Percentiles rank a stretch among this genome's conserved stretches.
These are phyloP conservation scores for Brassica napus DNA, from an alignment of 345 rosid genomes.

Conservation along the genomic window DNA sequence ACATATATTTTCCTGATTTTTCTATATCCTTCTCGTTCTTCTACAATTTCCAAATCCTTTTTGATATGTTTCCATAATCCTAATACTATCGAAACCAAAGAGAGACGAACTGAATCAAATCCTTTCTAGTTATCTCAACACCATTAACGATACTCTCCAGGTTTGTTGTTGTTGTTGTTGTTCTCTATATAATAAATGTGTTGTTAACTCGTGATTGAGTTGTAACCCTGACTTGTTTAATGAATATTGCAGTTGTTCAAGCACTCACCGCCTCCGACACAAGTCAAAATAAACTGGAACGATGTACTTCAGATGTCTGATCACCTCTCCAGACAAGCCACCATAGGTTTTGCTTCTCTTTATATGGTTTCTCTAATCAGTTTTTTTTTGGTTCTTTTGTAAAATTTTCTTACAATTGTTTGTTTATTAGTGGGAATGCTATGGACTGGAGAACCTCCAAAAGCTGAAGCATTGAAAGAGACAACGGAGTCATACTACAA, in stretches of 20 bases:
- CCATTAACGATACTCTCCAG: slow-evolving; percentile 75
- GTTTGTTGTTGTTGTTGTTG: slow-evolving; percentile 20
- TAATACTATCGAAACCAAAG: slow-evolving; percentile 40
- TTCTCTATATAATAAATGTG: neutral
- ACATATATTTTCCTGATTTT: neutral
- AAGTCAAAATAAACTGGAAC: slow-evolving; percentile 59
- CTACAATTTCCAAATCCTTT: neutral
- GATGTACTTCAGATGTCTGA: slow-evolving; percentile 71
- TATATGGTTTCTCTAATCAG: neutral
- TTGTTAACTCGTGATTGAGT: neutral
- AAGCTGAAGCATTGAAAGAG: slow-evolving; percentile 63
- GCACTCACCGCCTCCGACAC: slow-evolving; percentile 48
- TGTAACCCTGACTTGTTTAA: neutral
- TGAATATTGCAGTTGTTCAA: slow-evolving; percentile 49
- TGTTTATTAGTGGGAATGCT: slow-evolving; percentile 67
- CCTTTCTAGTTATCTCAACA: slow-evolving; percentile 53
- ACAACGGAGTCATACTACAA: slow-evolving; percentile 62
- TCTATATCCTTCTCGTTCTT: neutral
- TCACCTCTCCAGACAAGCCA: slow-evolving; percentile 75
- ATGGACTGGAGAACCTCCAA: slow-evolving; percentile 68
- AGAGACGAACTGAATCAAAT: slow-evolving; percentile 49
- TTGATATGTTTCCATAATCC: neutral
- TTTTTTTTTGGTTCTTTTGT: neutral
- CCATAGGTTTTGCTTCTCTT: slow-evolving; percentile 49
- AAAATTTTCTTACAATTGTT: neutral